A percentile compares a stretch with the other conserved stretches of the same genome.
These are phyloP conservation scores for Smittium mucronatum DNA, from an alignment of 371 early-diverging fungal genomes.

Conservation along the genomic window DNA sequence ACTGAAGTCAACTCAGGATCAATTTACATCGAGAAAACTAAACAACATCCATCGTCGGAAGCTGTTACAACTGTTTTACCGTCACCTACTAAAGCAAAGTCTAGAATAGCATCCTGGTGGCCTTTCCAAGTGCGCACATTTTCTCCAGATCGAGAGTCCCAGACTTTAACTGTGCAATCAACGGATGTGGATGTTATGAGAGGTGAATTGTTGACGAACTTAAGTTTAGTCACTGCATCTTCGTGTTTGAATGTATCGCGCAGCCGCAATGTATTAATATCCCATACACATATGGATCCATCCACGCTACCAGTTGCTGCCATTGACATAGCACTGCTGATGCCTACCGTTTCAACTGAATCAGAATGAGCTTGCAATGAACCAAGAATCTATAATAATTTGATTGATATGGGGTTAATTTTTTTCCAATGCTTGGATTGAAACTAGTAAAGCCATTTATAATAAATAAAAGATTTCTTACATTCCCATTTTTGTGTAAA, in stretches of 20 bases:
- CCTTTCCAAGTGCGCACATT: slow-evolving; percentile 75
- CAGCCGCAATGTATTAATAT: slow-evolving; percentile 47
- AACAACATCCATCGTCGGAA: slow-evolving; percentile 32
- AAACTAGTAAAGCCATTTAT: no score
- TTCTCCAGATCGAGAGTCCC: slow-evolving; percentile 78
- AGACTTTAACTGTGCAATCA: slow-evolving; percentile 86
- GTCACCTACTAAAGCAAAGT: slow-evolving; percentile 62
- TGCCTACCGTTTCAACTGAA: slow-evolving; percentile 74
- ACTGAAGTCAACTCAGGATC: no score
- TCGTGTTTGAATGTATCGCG: slow-evolving; percentile 80
- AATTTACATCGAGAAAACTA: no score
- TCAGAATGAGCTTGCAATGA: slow-evolving; percentile 54
- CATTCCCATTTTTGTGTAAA: slow-evolving; percentile 29
- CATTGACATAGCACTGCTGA: slow-evolving; percentile 61
- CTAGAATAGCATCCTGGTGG: slow-evolving; percentile 76
- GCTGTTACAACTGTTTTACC: slow-evolving; percentile 40
- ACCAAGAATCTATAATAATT: slow-evolving; percentile 17
- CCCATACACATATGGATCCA: slow-evolving; percentile 77
- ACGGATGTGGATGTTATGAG: slow-evolving; percentile 74
- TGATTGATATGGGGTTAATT: no score
- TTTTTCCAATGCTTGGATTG: no score
- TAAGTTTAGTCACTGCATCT: slow-evolving; percentile 66
- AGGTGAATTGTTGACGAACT: slow-evolving; percentile 88
- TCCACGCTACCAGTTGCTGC: slow-evolving; percentile 92
- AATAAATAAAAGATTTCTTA: no score